These are phyloP conservation scores for Sphagnum tenellum DNA, from an alignment of 225 moss, liverwort and hornwort genomes.

Conservation along the genomic window DNA sequence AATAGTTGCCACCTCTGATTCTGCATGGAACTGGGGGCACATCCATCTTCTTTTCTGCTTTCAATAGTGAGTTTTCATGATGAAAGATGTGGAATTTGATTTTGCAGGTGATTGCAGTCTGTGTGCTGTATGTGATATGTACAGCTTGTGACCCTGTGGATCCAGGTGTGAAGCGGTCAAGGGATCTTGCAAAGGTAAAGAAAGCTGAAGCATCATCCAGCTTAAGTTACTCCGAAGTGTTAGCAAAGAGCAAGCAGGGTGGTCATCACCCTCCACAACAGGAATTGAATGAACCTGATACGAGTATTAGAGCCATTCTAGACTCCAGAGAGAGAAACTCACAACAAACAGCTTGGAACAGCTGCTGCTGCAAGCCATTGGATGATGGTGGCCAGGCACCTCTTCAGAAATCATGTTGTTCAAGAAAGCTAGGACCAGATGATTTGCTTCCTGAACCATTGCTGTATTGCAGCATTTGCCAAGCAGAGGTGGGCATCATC, in stretches of 20 bases:
- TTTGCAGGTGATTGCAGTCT: constrained; percentile 55
- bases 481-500: constrained; percentile 61
- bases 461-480: constrained; percentile 82
- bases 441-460: constrained; percentile 52
- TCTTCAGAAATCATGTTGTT: constrained; percentile 2
- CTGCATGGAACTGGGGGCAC: no score
- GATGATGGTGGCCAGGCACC: no score
- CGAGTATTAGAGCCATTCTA: neutral
- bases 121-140: constrained; percentile 67
- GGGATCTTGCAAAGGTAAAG: constrained; percentile 17
- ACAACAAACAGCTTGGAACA: neutral
- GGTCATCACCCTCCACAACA: constrained; percentile 5
- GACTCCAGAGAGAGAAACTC: constrained; percentile 4
- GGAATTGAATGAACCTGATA: constrained; percentile 17
- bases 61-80: no score
- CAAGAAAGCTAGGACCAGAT: constrained; percentile 21
- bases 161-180: constrained; percentile 55
- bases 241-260: neutral
- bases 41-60: no score
- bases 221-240: constrained; percentile 10
- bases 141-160: constrained; percentile 92
- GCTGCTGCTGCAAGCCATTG: no score
- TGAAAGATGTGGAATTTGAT: no score
- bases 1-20: no score
- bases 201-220: constrained; percentile 11